Conservation (phyloP, 208 protist genomes). For the Trypanosoma grayi region DNA sequence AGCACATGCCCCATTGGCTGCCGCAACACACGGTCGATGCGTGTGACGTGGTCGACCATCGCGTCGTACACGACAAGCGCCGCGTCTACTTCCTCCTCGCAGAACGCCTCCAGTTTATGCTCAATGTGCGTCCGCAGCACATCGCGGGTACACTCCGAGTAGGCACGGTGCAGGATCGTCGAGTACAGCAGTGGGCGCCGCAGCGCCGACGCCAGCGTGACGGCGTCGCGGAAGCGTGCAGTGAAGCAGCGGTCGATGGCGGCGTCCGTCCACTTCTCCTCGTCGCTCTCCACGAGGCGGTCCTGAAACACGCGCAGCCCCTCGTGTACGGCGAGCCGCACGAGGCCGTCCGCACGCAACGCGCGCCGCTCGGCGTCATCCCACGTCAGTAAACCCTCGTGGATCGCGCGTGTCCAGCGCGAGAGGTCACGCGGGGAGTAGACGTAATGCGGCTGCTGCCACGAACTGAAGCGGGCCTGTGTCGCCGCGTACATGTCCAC, state of each 20-base stretch:
- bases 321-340: constrained; percentile 97
- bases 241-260: constrained; percentile 71
- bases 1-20: constrained; percentile 98
- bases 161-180: constrained; percentile 92
- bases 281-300: constrained; percentile 91
- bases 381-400: constrained; percentile 90
- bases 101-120: constrained; percentile 90
- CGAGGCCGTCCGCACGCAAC: constrained; percentile 65
- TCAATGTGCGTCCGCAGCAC: constrained; percentile 91
- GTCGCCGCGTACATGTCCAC: constrained; percentile 95
- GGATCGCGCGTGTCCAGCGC: constrained; percentile 97
- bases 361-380: constrained; percentile 35
- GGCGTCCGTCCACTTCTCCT: constrained; percentile 94
- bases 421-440: constrained; percentile 99
- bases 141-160: constrained; percentile 86
- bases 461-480: constrained; percentile 93
- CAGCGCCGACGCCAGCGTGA: constrained; percentile 26
- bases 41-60: constrained; percentile 98
- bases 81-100: constrained; percentile 98
- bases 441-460: constrained; percentile 98
- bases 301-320: constrained; percentile 97
- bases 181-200: constrained; percentile 96
- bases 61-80: constrained; percentile 97
- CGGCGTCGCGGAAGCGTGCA: constrained; percentile 82
- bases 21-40: constrained; percentile 98